Evolutionary conservation across 352 stramenopile species (phyloP).

Genomic region (Globisporangium spiculum): DNA sequence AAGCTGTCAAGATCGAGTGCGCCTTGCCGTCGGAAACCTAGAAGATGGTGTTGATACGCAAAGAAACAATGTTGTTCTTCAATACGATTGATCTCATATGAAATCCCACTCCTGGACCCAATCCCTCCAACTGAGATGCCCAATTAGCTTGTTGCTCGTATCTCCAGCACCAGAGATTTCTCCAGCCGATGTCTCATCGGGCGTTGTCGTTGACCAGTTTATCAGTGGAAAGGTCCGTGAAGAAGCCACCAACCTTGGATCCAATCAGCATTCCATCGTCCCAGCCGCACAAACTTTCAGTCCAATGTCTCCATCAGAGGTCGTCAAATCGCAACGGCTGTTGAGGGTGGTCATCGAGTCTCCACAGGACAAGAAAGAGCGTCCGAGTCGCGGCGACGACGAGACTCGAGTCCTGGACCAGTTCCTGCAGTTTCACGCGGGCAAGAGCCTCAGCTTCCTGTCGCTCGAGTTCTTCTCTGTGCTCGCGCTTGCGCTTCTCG

Average conservation of each 20-base stretch:
- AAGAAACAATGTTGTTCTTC: neutral
- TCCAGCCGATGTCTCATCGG: neutral
- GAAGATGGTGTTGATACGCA: neutral
- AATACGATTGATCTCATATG: neutral
- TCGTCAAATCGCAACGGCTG: neutral
- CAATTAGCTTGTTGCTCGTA: neutral
- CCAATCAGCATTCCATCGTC: too few relatives aligned
- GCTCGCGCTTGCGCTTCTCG: conserved; percentile 6
- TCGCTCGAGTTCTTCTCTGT: conserved; percentile 19
- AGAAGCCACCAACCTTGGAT: too few relatives aligned
- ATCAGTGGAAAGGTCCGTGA: too few relatives aligned
- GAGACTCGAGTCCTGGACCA: conserved; percentile 2
- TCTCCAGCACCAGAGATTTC: neutral
- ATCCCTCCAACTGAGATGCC: too few relatives aligned
- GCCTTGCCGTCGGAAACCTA: neutral
- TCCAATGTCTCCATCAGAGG: too few relatives aligned
- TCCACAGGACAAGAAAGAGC: conserved; percentile 9
- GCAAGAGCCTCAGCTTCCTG: conserved; percentile 14
- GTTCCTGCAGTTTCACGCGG: conserved; percentile 8
- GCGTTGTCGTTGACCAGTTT: too few relatives aligned
- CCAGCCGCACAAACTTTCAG: too few relatives aligned
- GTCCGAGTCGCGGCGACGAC: conserved; percentile 1
- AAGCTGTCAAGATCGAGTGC: conserved; percentile 23
- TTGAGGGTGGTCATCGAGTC: conserved; percentile 13
- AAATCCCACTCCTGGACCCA: too few relatives aligned